A percentile compares a stretch with the other conserved stretches of the same genome.
Conservation (phyloP, 2,329 filamentous ascomycete genomes). For the Colletotrichum sp. region DNA sequence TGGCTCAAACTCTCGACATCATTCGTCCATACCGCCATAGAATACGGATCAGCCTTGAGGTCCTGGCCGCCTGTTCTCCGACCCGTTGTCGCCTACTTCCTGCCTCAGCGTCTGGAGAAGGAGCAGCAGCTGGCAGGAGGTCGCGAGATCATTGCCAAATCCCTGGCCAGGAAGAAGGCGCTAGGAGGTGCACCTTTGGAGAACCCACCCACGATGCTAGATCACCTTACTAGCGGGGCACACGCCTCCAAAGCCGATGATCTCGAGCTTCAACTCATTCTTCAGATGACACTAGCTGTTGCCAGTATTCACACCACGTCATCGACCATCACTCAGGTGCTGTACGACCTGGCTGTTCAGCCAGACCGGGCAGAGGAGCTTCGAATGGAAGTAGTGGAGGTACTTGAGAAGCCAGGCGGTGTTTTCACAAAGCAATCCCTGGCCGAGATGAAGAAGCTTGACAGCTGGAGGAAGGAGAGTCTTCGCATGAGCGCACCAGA, state of each 20-base stretch:
- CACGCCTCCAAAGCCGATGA: neutral
- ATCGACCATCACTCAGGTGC: conserved; percentile 46
- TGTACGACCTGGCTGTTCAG: conserved; percentile 52
- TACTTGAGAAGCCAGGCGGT: conserved; percentile 37
- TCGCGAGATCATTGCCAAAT: neutral
- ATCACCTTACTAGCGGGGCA: neutral
- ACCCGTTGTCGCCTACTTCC: neutral
- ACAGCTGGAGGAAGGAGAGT: conserved; percentile 44
- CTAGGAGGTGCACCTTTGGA: neutral
- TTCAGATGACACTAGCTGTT: conserved; percentile 14
- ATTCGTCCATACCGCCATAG: neutral
- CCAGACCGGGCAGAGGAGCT: conserved; percentile 56
- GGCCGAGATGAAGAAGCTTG: conserved; percentile 41
- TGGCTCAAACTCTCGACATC: neutral
- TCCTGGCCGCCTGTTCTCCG: neutral
- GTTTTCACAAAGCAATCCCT: conserved; percentile 39
- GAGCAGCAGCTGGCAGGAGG: neutral
- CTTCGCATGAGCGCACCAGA: conserved; percentile 34
- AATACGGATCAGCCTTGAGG: neutral
- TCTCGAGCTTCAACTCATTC: neutral
- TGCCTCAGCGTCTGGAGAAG: neutral
- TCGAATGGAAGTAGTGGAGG: conserved; percentile 52
- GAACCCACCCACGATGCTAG: neutral
- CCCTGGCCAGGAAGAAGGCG: neutral
- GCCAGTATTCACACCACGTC: conserved; percentile 53